Evolutionary conservation across 768 basidiomycete species (phyloP).

Genomic region (Amanita thiersii): DNA sequence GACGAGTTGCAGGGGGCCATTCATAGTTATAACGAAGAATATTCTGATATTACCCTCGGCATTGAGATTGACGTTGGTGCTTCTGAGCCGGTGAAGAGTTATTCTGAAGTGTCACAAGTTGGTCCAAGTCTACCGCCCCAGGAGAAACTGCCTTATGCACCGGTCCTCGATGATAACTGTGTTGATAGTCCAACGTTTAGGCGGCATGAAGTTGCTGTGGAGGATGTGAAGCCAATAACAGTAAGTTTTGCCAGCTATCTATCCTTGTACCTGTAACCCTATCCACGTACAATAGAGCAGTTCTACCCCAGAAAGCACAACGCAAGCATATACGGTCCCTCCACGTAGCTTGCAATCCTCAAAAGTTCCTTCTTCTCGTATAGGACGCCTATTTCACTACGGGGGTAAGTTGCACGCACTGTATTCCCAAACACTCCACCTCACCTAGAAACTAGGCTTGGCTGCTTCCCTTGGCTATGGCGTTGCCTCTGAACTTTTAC

Average conservation of each 20-base stretch:
- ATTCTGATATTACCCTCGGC: too few relatives aligned
- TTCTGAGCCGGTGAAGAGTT: too few relatives aligned
- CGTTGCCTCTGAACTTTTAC: constrained; percentile 79
- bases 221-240: background rate
- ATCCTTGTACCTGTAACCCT: constrained; percentile 3
- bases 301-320: background rate
- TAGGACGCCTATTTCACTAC: constrained; percentile 90
- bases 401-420: constrained; percentile 47
- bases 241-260: background rate
- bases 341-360: constrained; percentile 62
- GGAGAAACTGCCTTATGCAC: too few relatives aligned
- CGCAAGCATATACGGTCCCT: constrained; percentile 10
- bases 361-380: constrained; percentile 81
- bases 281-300: constrained; percentile 10
- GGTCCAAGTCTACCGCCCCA: too few relatives aligned
- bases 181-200: too few relatives aligned
- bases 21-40: background rate
- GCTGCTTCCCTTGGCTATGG: constrained; percentile 87
- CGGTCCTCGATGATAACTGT: too few relatives aligned
- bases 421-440: background rate
- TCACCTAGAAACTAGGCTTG: constrained; percentile 46
- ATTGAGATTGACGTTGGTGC: too few relatives aligned
- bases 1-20: background rate
- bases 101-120: too few relatives aligned
- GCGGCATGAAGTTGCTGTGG: too few relatives aligned